phyloP scores from a whole-genome alignment of 495 filamentous ascomycete species.

The Bathelium albidoporum region DNA sequence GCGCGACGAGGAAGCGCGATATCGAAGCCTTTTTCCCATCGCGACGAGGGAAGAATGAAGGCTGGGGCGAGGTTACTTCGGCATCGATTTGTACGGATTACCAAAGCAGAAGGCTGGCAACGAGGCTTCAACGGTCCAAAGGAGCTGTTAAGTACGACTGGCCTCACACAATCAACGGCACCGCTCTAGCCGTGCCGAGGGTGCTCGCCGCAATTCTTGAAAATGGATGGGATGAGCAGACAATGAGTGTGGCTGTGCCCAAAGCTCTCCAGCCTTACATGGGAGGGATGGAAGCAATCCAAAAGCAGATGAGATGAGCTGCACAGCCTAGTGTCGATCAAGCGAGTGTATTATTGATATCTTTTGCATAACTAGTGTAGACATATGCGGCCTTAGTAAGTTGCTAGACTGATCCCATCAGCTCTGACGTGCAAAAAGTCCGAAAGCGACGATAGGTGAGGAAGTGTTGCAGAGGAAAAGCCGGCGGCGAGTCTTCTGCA shows the following conservation, averaged over 20 bases:
- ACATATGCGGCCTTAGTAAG: background rate
- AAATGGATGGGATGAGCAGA: conserved; percentile 72
- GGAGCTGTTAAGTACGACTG: conserved; percentile 25
- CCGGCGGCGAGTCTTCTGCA: conserved; percentile 2
- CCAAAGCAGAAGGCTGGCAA: conserved; percentile 72
- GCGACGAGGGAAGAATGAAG: conserved; percentile 56
- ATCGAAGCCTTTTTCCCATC: conserved; percentile 94
- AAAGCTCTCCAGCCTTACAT: conserved; percentile 33
- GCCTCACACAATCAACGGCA: conserved; percentile 87
- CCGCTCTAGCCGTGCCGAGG: conserved; percentile 81
- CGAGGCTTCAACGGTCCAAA: conserved; percentile 45
- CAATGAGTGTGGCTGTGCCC: conserved; percentile 57
- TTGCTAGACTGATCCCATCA: conserved; percentile 10
- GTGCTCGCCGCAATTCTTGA: conserved; percentile 88
- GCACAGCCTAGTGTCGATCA: too few species aligned
- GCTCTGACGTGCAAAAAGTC: background rate
- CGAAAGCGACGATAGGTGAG: background rate
- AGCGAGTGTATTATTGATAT: too few species aligned
- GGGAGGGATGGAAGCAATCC: conserved; percentile 18
- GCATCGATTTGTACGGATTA: conserved; percentile 92
- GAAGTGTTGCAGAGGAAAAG: background rate
- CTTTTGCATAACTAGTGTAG: background rate
- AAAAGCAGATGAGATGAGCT: background rate
- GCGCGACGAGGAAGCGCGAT: conserved; percentile 74
- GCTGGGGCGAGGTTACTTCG: conserved; percentile 90